A percentile compares a stretch with the other conserved stretches of the same genome.
Conservation (phyloP, 2,329 filamentous ascomycete genomes). For the Diaporthe capsici region DNA sequence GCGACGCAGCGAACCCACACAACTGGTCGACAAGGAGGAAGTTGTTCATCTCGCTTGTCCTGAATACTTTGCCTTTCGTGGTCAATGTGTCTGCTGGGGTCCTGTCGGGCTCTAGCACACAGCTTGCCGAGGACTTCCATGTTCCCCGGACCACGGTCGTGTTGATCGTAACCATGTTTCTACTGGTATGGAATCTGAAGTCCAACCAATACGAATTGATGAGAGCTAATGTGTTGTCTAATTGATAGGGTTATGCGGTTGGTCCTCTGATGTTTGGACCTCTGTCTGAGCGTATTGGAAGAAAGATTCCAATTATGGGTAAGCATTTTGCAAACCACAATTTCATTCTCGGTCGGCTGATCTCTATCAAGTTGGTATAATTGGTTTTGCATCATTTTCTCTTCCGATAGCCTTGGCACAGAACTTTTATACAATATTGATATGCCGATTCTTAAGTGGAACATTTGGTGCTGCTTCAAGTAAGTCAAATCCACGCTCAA, state of each 20-base stretch:
- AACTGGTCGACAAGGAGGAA: constrained; percentile 6
- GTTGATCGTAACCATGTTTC: constrained; percentile 7
- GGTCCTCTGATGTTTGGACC: constrained; percentile 6
- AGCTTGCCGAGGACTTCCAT: not conserved
- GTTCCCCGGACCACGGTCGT: not conserved
- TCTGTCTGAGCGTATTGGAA: constrained; percentile 4
- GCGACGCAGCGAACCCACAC: constrained; percentile 8
- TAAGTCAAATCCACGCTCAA: not conserved
- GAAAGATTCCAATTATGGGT: constrained; percentile 5
- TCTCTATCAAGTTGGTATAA: not conserved
- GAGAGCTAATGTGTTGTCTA: not conserved
- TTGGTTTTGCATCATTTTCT: constrained; percentile 4
- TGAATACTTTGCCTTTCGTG: constrained; percentile 11
- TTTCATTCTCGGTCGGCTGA: not conserved
- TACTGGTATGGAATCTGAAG: not conserved
- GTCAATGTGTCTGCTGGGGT: constrained; percentile 18
- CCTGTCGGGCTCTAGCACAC: constrained; percentile 1
- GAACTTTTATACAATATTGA: constrained; percentile 17
- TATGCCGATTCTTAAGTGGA: constrained; percentile 11
- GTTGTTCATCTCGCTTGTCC: constrained; percentile 4
- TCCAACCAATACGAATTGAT: too few relatives aligned
- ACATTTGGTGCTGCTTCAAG: constrained; percentile 9
- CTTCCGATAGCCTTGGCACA: constrained; percentile 5
- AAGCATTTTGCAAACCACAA: not conserved
- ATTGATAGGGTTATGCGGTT: not conserved